A percentile compares a stretch with the other conserved stretches of the same genome.
Evolutionary conservation across 2,329 filamentous ascomycete species (phyloP).

Genomic region (Neofusicoccum kwambonambiense): DNA sequence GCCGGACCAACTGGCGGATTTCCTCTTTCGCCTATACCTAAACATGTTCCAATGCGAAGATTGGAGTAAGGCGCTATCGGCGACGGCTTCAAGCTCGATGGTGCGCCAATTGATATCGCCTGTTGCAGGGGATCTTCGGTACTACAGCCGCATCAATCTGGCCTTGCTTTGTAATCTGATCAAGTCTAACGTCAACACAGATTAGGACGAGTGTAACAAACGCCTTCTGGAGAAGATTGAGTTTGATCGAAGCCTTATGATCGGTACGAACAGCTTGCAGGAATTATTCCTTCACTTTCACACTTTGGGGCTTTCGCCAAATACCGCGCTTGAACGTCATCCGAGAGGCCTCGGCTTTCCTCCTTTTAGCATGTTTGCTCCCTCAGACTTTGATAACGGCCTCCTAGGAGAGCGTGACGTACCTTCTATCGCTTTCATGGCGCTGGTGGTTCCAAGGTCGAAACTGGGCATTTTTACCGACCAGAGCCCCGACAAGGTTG

Average conservation of each 20-base stretch:
- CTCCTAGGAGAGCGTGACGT: not conserved
- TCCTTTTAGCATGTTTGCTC: not conserved
- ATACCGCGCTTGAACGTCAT: not conserved
- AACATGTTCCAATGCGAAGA: conserved; percentile 5
- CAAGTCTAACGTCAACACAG: not conserved
- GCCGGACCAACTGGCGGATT: not conserved
- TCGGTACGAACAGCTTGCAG: not conserved
- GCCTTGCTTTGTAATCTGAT: not conserved
- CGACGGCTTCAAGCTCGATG: not conserved
- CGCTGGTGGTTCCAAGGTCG: not conserved
- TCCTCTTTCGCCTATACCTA: not conserved
- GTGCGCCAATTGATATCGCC: not conserved
- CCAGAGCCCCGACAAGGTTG: not conserved
- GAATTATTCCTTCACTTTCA: not conserved
- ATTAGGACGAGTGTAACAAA: not conserved
- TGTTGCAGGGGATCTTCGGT: not conserved
- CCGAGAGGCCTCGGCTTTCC: not conserved
- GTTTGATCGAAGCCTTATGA: not conserved
- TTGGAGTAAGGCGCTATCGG: not conserved
- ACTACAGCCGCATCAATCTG: conserved; percentile 4
- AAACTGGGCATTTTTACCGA: conserved; percentile 2
- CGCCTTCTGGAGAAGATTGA: not conserved
- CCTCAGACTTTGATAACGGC: not conserved
- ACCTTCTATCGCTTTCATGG: not conserved
- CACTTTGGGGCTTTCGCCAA: not conserved